Evolutionary conservation across 768 basidiomycete species (phyloP).

Genomic region (Guyanaporus albipodus): DNA sequence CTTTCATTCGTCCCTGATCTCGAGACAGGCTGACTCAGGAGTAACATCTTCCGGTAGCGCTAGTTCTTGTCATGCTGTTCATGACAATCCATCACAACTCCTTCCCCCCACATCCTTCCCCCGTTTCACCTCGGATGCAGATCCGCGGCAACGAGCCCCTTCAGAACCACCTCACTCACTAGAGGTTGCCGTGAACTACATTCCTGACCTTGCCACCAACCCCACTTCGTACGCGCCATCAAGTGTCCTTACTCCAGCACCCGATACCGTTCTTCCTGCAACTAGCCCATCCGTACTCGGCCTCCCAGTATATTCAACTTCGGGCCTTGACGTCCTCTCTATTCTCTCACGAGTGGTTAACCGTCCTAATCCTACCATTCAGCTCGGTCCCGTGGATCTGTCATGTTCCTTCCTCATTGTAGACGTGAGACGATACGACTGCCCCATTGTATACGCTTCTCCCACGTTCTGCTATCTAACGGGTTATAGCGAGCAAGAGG

Average conservation of each 20-base stretch:
- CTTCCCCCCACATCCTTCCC: background rate
- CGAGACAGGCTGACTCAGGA: conserved; percentile 9
- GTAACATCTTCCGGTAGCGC: background rate
- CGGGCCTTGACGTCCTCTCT: conserved; percentile 87
- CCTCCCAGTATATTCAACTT: conserved; percentile 77
- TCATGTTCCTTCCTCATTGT: conserved; percentile 90
- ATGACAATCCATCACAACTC: background rate
- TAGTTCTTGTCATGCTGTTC: background rate
- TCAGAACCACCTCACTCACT: conserved; percentile 3
- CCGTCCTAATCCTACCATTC: conserved; percentile 68
- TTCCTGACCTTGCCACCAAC: conserved; percentile 5
- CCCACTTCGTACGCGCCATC: conserved; percentile 4
- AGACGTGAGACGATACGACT: conserved; percentile 77
- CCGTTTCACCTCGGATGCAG: background rate
- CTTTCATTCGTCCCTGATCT: conserved; percentile 19
- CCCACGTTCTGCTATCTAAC: conserved; percentile 78
- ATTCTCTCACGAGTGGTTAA: conserved; percentile 74
- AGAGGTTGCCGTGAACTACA: conserved; percentile 1
- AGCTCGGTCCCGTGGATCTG: conserved; percentile 88
- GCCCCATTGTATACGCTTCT: conserved; percentile 87
- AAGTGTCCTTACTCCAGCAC: background rate
- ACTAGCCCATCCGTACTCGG: conserved; percentile 31
- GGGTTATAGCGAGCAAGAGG: conserved; percentile 69
- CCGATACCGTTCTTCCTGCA: conserved; percentile 5
- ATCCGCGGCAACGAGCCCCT: conserved; percentile 6